Evolutionary conservation across 139 green algal species (phyloP).

Genomic region (Chlorella sorokiniana): DNA sequence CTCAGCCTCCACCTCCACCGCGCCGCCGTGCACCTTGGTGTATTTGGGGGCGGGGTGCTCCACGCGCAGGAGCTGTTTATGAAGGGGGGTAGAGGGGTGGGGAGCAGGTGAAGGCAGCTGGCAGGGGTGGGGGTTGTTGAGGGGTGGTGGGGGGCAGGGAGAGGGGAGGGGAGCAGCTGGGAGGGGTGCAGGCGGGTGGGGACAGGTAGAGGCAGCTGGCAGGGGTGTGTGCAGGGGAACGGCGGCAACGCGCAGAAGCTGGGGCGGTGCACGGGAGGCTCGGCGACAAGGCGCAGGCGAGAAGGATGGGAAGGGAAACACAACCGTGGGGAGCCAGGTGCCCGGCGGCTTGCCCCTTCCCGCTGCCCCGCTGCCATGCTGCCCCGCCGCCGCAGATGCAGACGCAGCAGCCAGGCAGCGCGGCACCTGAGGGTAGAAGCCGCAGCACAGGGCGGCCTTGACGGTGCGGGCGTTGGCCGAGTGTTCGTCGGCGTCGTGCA

Average conservation of each 20-base stretch:
- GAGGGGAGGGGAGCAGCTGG: background rate
- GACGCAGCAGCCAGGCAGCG: background rate
- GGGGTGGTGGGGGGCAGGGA: background rate
- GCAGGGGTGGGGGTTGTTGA: background rate
- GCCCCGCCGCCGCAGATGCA: too few relatives aligned
- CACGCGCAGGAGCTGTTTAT: slow-evolving; percentile 76
- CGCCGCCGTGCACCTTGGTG: slow-evolving; percentile 49
- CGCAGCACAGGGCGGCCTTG: slow-evolving; percentile 70
- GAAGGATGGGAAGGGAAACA: too few relatives aligned
- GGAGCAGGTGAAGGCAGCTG: background rate
- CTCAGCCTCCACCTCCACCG: slow-evolving; percentile 59
- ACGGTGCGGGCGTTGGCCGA: slow-evolving; percentile 47
- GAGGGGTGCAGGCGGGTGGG: background rate
- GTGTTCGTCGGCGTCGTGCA: slow-evolving; percentile 26
- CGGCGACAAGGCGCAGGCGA: too few relatives aligned
- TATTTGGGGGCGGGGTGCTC: slow-evolving; percentile 66
- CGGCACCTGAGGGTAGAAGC: slow-evolving; percentile 82
- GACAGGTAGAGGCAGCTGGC: background rate
- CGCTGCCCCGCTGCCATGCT: too few relatives aligned
- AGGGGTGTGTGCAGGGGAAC: background rate
- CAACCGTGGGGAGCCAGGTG: too few relatives aligned
- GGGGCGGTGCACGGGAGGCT: too few relatives aligned
- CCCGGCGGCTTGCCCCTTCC: too few relatives aligned
- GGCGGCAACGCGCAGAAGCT: background rate
- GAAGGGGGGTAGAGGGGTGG: background rate